A percentile compares a stretch with the other conserved stretches of the same genome.
phyloP scores from a whole-genome alignment of 306 rosid genomes.

The Casuarina equisetifolia region DNA sequence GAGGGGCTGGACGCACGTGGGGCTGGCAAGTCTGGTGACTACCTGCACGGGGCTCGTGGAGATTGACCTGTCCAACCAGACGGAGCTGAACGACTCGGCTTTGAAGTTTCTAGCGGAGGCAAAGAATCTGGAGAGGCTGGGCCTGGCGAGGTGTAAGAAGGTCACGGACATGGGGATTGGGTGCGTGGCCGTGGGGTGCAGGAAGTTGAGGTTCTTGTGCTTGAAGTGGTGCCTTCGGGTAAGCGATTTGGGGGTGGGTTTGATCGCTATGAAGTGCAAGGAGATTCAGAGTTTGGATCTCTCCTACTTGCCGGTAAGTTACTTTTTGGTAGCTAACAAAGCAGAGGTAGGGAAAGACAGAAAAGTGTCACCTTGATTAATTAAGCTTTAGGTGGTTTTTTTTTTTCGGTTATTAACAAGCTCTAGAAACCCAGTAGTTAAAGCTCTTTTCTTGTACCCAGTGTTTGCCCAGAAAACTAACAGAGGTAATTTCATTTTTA shows the following conservation, averaged over 20 bases:
- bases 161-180: conserved; percentile 92
- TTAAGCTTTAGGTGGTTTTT: background rate
- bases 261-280: conserved; percentile 81
- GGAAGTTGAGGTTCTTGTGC: conserved; percentile 57
- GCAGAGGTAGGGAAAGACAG: too few relatives aligned
- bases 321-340: conserved; percentile 14
- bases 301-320: conserved; percentile 72
- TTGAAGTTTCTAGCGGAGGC: conserved; percentile 68
- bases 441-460: background rate
- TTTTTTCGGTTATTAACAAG: background rate
- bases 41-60: conserved; percentile 60
- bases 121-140: conserved; percentile 62
- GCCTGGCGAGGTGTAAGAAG: conserved; percentile 73
- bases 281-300: conserved; percentile 74
- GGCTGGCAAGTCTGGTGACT: conserved; percentile 44
- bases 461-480: background rate
- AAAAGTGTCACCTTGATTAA: too few relatives aligned
- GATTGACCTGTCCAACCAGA: conserved; percentile 76
- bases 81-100: conserved; percentile 64
- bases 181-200: conserved; percentile 89
- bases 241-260: conserved; percentile 79
- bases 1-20: conserved; percentile 52
- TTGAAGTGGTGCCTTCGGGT: conserved; percentile 89
- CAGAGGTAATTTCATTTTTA: background rate
- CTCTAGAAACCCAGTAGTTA: background rate